Conservation (phyloP, 495 filamentous ascomycete species). For the Filosporella fistucella region DNA sequence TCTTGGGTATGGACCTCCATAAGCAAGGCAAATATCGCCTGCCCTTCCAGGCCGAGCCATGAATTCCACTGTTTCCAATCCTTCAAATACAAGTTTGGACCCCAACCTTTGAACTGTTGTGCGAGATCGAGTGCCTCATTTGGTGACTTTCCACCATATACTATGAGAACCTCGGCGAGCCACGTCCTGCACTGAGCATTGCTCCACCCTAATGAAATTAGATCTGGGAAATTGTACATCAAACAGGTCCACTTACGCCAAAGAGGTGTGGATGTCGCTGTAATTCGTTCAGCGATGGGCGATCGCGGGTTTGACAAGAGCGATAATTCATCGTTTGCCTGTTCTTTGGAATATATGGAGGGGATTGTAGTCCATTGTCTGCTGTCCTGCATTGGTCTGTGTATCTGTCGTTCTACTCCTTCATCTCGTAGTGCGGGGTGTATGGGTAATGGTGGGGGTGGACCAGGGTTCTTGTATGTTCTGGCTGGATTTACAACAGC, state of each 20-base stretch:
- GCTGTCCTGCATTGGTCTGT: not conserved
- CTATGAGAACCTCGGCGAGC: not conserved
- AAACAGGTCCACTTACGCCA: not conserved
- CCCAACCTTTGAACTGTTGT: not conserved
- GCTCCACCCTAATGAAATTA: not conserved
- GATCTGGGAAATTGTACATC: not conserved
- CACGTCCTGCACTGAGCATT: not conserved
- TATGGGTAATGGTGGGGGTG: not conserved
- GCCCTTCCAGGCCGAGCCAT: not conserved
- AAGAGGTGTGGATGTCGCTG: too few relatives aligned
- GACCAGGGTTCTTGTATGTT: too few relatives aligned
- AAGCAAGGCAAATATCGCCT: not conserved
- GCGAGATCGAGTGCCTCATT: not conserved
- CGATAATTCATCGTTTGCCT: not conserved
- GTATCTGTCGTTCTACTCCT: not conserved
- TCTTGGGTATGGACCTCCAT: not conserved
- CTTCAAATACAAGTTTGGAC: conserved; percentile 1
- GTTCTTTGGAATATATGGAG: not conserved
- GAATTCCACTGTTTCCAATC: not conserved
- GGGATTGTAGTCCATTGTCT: not conserved
- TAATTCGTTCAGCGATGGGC: too few relatives aligned
- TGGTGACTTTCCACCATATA: not conserved
- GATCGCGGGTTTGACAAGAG: not conserved
- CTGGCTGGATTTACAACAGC: too few relatives aligned
- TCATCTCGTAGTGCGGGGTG: not conserved